Evolutionary conservation across 116 monocot genomes (phyloP), one percentile per base, ranked within the genome.

Genomic region (Posidonia oceanica): DNA sequence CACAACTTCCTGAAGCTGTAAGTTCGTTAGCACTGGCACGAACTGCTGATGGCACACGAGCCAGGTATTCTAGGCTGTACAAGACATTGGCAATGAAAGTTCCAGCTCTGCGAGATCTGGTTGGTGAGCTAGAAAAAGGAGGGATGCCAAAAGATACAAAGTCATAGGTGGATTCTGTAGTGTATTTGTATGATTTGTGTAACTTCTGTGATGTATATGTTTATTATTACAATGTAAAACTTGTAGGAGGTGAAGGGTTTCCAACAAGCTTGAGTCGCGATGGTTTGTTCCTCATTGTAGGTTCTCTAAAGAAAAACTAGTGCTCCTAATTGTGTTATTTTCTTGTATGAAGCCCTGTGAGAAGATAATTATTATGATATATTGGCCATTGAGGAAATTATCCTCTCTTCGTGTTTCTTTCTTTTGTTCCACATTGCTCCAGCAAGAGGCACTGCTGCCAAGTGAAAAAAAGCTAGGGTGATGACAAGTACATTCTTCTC

Each of bases 51-150:
- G 98, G 93, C 21, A 93, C 93, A 4, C 77, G 98, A 79, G 93
- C 93, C 0, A 83, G 93, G 64, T 99, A 99, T 65, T 87, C 98
- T 4, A 87, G 93, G 76, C 66, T 99, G 72, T 99, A 93, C 69
- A 80, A 81, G 56, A 99, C 98, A 66, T 79, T 99, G 61, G 98
- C 93, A 17, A 84, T 80, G 61, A 99, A 99, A 84, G 98, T 99
- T 13, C 90, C 98, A 7, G 79, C 87, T 14, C 77, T 98, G 11
- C 89, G 72, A 81, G 93, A 96, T 69, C 40, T 83, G 37, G 86
- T 95, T 37, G 71, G 81, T 37, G 91, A 96, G 71, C 64, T 89
- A 52, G 88, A 91, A 15, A 88, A 80, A 66, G 87, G 83, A 3
- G 87, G 84, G 13, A 15, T 73, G 41, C 61, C 81, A 36, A 93